Evolutionary conservation across 2,329 filamentous ascomycete genomes (phyloP).

Genomic region (Hypoxylon sp.): DNA sequence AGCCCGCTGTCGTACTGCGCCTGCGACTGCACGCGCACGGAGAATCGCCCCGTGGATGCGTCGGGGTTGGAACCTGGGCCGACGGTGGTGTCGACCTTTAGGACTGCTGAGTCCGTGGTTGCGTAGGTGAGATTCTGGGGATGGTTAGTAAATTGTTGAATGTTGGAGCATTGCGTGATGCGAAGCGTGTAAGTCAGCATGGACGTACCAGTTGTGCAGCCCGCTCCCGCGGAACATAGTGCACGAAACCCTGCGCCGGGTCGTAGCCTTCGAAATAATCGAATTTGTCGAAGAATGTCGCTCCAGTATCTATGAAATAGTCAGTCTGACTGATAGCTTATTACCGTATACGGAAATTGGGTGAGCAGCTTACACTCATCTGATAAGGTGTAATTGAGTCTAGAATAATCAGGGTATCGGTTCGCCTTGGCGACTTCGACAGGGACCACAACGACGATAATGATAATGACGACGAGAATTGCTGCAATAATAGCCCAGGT

Average conservation of each 20-base stretch:
- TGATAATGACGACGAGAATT: conserved; percentile 59
- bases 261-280: conserved; percentile 67
- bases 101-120: conserved; percentile 65
- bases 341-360: background rate
- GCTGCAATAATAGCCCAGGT: conserved; percentile 63
- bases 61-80: conserved; percentile 63
- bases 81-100: conserved; percentile 73
- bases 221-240: conserved; percentile 64
- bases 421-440: conserved; percentile 60
- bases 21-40: conserved; percentile 74
- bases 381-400: conserved; percentile 62
- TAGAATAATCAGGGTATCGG: conserved; percentile 65
- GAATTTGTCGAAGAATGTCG: conserved; percentile 69
- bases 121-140: conserved; percentile 74
- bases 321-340: conserved; percentile 11
- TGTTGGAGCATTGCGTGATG: background rate
- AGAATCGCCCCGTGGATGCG: conserved; percentile 72
- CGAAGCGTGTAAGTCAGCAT: conserved; percentile 12
- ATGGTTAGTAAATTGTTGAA: conserved; percentile 27
- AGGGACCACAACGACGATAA: conserved; percentile 65
- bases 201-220: conserved; percentile 60
- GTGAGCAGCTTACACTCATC: conserved; percentile 63
- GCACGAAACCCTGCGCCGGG: conserved; percentile 66
- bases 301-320: conserved; percentile 61
- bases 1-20: conserved; percentile 72